Percentiles rank a stretch among this genome's conserved stretches.
These are phyloP conservation scores for Pseudogymnoascus sp. DNA, from an alignment of 2,329 filamentous ascomycete species.

Conservation along the genomic window DNA sequence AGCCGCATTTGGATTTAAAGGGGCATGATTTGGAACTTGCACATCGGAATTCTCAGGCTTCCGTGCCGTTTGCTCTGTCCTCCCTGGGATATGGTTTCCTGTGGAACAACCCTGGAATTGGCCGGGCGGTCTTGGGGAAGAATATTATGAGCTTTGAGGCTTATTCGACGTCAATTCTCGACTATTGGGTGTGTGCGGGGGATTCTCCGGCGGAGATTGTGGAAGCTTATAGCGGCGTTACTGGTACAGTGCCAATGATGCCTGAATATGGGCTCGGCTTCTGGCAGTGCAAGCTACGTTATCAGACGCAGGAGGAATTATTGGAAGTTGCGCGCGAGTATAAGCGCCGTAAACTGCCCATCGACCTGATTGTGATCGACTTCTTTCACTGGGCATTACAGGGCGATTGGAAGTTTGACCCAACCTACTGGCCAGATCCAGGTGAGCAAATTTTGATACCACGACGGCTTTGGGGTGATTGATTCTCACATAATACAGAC, in stretches of 20 bases:
- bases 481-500: constrained; percentile 29
- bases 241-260: constrained; percentile 58
- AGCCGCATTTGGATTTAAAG: constrained; percentile 55
- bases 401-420: constrained; percentile 62
- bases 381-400: constrained; percentile 63
- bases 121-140: constrained; percentile 52
- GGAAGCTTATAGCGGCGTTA: constrained; percentile 47
- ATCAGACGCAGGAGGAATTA: constrained; percentile 58
- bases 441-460: constrained; percentile 29
- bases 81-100: constrained; percentile 55
- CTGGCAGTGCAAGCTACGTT: constrained; percentile 61
- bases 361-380: constrained; percentile 60
- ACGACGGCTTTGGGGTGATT: not conserved
- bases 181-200: constrained; percentile 58
- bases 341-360: constrained; percentile 44
- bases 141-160: constrained; percentile 57
- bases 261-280: constrained; percentile 61
- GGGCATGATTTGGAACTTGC: constrained; percentile 56
- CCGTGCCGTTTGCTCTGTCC: constrained; percentile 54
- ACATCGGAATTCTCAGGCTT: constrained; percentile 60
- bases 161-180: constrained; percentile 47
- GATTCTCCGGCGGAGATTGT: constrained; percentile 49
- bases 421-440: constrained; percentile 57
- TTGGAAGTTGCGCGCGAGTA: constrained; percentile 54
- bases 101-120: constrained; percentile 60